phyloP scores from a whole-genome alignment of 2,329 filamentous ascomycete genomes.

The Gnomoniopsis smithogilvyi region DNA sequence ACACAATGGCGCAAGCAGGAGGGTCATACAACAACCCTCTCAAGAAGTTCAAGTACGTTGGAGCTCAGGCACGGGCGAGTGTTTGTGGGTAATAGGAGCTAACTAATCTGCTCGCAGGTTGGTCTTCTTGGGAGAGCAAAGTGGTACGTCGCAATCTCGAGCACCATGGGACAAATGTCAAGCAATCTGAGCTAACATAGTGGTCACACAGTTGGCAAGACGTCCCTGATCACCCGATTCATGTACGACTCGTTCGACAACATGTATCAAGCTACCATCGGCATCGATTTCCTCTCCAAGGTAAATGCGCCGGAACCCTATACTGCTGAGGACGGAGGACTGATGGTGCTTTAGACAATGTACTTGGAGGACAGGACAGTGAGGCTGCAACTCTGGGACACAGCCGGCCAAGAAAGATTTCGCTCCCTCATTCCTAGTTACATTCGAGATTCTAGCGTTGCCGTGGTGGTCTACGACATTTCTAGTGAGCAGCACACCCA shows the following conservation, averaged over 20 bases:
- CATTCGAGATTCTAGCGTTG: constrained; percentile 96
- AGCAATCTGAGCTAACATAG: neutral
- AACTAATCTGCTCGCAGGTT: constrained; percentile 54
- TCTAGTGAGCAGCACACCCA: constrained; percentile 60
- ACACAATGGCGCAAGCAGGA: constrained; percentile 75
- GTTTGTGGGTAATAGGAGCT: constrained; percentile 4
- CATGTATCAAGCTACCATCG: constrained; percentile 98
- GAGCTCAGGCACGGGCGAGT: neutral
- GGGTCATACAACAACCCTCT: constrained; percentile 97
- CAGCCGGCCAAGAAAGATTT: constrained; percentile 95
- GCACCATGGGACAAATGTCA: constrained; percentile 34
- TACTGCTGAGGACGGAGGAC: neutral
- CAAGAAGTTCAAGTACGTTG: constrained; percentile 96
- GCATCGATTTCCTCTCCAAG: constrained; percentile 99
- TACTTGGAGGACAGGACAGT: constrained; percentile 98
- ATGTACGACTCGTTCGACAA: constrained; percentile 99
- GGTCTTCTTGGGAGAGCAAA: constrained; percentile 97
- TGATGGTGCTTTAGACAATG: constrained; percentile 70
- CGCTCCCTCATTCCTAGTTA: constrained; percentile 96
- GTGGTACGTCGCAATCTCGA: constrained; percentile 61
- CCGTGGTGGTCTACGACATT: constrained; percentile 98
- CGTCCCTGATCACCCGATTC: constrained; percentile 96
- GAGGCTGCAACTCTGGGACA: constrained; percentile 97
- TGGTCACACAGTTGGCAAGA: constrained; percentile 78
- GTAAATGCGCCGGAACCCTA: constrained; percentile 40